Evolutionary conservation across 2,329 filamentous ascomycete species (phyloP), one percentile per base, ranked within the genome.

Genomic region (Chrysoporthe cubensis): DNA sequence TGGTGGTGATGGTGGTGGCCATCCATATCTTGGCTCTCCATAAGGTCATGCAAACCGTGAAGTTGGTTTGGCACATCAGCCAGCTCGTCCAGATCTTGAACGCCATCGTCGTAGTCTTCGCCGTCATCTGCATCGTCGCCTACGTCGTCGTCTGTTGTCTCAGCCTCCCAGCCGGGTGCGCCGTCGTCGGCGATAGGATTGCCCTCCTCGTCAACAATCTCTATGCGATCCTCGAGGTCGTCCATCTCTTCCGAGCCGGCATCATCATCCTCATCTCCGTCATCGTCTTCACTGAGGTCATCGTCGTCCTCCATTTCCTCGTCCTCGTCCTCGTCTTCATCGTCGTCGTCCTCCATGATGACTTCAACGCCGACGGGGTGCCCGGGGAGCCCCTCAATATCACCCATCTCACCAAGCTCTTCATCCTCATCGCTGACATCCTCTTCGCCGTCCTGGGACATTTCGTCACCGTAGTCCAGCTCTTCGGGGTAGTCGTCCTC

Each of bases 401-500:
- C 89, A 6, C 94, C 95, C 85, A 96, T 94, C 50, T 90, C 92
- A 70, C 89, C 90, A 63, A 94, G 85, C 40, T 92, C 92, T 67
- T 96, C 93, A 71, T 91, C 85, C 69, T 96, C 93, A 68, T 96
- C 92, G 74, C 94, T 97, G 67, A 97, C 89, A 66, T 95, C 91
- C 72, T 96, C 92, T 74, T 94, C 92, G 68, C 92, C 92, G 74
- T 95, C 92, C 71, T 86, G 87, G 0, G 89, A 89, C 75, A 92
- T 86, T 43, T 94, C 94, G 72, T 96, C 93, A 32, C 84, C 86
- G 74, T 96, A 97, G 65, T 96, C 93, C 89, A 97, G 96, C 72
- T 97, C 95, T 48, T 97, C 93, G 73, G 93, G 95, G 69, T 93
- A 92, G 65, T 94, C 93, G 69, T 96, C 94, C 62, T 94, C 92